phyloP scores from a whole-genome alignment of 2,329 filamentous ascomycete species.

The Exophiala alcalophila region DNA sequence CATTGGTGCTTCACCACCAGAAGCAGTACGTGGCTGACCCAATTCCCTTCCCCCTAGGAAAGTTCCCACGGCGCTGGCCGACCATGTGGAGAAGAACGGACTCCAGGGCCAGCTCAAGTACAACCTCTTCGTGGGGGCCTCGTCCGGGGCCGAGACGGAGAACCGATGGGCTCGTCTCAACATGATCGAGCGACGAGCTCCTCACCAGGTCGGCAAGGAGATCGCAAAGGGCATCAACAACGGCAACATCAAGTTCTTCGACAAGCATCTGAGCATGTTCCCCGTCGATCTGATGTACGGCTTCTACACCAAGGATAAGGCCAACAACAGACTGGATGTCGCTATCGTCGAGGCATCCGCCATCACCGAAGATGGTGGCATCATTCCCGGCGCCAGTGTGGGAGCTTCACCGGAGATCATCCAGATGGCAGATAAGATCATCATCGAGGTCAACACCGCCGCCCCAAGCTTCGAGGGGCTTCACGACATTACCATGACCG shows the following conservation, averaged over 20 bases:
- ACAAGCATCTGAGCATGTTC: constrained; percentile 93
- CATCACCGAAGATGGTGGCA: constrained; percentile 84
- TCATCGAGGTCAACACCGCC: constrained; percentile 88
- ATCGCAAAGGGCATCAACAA: constrained; percentile 89
- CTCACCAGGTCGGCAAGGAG: constrained; percentile 85
- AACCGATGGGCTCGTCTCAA: constrained; percentile 85
- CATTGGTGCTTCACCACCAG: background rate
- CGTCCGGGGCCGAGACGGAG: constrained; percentile 83
- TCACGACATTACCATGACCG: constrained; percentile 88
- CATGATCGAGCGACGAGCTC: constrained; percentile 83
- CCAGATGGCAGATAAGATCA: constrained; percentile 90
- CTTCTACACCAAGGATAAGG: constrained; percentile 78
- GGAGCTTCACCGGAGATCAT: constrained; percentile 82
- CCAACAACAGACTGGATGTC: constrained; percentile 72
- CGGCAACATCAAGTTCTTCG: constrained; percentile 85
- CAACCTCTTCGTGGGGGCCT: constrained; percentile 85
- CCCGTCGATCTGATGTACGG: constrained; percentile 73
- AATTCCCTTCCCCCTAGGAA: too few relatives aligned
- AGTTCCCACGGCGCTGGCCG: constrained; percentile 77
- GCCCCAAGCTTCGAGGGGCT: constrained; percentile 81
- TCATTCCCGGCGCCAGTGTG: constrained; percentile 81
- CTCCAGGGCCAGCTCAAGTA: constrained; percentile 82
- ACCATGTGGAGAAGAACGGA: constrained; percentile 83
- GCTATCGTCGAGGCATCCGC: constrained; percentile 81
- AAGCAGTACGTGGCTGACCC: background rate